A percentile compares a stretch with the other conserved stretches of the same genome.
Conservation (phyloP, 2,329 filamentous ascomycete species). For the Diaporthe ilicicola region DNA sequence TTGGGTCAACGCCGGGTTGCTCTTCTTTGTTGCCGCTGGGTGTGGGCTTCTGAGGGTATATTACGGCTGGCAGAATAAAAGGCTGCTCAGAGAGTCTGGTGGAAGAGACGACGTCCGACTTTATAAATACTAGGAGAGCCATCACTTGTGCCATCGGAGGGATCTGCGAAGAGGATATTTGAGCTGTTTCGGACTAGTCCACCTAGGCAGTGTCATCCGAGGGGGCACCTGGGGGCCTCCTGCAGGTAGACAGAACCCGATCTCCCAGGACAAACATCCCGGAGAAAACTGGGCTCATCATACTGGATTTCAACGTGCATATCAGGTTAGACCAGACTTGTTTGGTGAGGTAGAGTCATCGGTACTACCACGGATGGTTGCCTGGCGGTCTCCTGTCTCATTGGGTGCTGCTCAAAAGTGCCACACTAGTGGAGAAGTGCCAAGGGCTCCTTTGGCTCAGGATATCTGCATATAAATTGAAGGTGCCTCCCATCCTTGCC, state of each 20-base stretch:
- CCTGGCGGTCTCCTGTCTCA: neutral
- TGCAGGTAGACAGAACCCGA: neutral
- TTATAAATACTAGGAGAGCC: slow-evolving; percentile 49
- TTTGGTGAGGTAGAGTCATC: slow-evolving; percentile 6
- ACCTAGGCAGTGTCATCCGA: too few species aligned
- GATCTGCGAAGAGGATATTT: neutral
- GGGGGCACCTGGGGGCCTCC: too few species aligned
- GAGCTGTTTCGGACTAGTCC: too few species aligned
- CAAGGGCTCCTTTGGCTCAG: neutral
- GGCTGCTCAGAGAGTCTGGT: slow-evolving; percentile 42
- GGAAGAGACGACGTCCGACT: slow-evolving; percentile 47
- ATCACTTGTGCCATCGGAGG: neutral
- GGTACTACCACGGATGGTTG: neutral
- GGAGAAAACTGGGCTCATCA: neutral
- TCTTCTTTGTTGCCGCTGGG: slow-evolving; percentile 66
- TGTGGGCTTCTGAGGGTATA: slow-evolving; percentile 63
- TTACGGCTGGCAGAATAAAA: slow-evolving; percentile 59
- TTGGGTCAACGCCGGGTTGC: slow-evolving; percentile 69
- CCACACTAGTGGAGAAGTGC: neutral
- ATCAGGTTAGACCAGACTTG: neutral
- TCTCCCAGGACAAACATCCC: too few species aligned
- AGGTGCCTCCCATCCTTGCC: neutral
- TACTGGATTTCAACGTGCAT: neutral
- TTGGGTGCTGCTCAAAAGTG: slow-evolving; percentile 7
- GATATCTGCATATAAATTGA: neutral